Base-by-base conservation (phyloP, 2,329 filamentous ascomycete species). In the Podosphaera xanthii region DNA sequence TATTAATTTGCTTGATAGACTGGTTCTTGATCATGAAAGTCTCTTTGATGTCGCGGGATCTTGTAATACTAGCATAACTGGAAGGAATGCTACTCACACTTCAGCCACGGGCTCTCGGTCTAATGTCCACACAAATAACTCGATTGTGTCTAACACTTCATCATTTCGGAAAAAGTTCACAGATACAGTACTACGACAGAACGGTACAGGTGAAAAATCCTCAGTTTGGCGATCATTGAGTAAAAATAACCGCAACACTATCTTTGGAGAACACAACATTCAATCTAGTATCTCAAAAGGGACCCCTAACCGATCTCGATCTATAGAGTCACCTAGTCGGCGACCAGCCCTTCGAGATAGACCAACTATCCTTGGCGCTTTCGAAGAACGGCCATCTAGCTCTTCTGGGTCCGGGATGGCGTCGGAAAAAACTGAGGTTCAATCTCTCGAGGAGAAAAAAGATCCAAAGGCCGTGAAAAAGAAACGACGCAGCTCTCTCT, bases 401-500 rank as follows among this genome's bases (percentile, higher is more conserved):
- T 79, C 79, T 2, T 74, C 80, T 63, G 74, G 75, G 10, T 56
- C 59, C 36, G 52, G 60, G 35, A 60, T 61, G n/a, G 65, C 65
- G 61, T 60, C 69, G 4, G 66, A 64, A 46, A 66, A 65, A 9
- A 70, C 68, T 36, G 66, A 66, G 7, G 65, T 63, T n/a, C 69
- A 67, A 14, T 65, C 67, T 10, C 62, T 60, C 62, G 70, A 82
- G 58, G 72, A 73, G 74, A 69, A 72, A 74, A 68, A 63, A 65
- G 63, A 67, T 63, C 64, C 52, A 60, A 74, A 69, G 63, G 70
- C 70, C n/a, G 72, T 74, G 52, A 82, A 79, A 68, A 90, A 83
- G 73, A 96, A 94, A 74, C 79, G 91, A 59, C 83, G 91, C 68
- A 96, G 90, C 72, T 96, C 90, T 34, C 73, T 97, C 49, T 95